A percentile compares a stretch with the other conserved stretches of the same genome.
These are phyloP conservation scores for Polyporus arcularius DNA, from an alignment of 768 basidiomycete species.

Conservation along the genomic window DNA sequence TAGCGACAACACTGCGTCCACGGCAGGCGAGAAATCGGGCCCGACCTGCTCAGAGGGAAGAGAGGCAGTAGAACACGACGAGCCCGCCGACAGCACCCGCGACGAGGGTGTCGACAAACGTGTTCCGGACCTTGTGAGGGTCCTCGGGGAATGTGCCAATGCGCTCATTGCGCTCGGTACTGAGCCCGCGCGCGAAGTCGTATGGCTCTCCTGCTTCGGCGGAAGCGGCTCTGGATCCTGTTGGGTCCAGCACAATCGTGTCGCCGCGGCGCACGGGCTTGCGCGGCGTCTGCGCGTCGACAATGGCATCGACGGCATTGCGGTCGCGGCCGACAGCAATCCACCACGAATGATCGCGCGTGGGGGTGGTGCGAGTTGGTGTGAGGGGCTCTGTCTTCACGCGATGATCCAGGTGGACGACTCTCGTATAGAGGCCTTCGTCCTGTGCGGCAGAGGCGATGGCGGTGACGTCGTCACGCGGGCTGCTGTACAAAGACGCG, in stretches of 20 bases:
- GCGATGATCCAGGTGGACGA: constrained; percentile 17
- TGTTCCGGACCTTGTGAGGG: constrained; percentile 11
- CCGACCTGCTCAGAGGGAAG: background rate
- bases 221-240: background rate
- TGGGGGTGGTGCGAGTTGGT: constrained; percentile 7
- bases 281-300: background rate
- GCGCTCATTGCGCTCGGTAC: constrained; percentile 11
- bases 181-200: constrained; percentile 12
- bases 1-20: background rate
- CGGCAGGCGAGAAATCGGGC: too few species aligned
- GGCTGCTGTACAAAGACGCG: constrained; percentile 33
- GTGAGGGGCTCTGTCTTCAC: constrained; percentile 17
- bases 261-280: background rate
- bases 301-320: constrained; percentile 25
- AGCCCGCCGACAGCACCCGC: constrained; percentile 24
- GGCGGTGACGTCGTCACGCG: constrained; percentile 27
- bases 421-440: constrained; percentile 31
- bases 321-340: constrained; percentile 34
- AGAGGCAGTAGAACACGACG: constrained; percentile 18
- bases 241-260: constrained; percentile 4
- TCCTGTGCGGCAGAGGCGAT: constrained; percentile 29
- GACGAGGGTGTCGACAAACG: constrained; percentile 22
- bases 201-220: constrained; percentile 29
- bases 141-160: constrained; percentile 21
- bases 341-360: constrained; percentile 34